Base-by-base conservation (phyloP, 495 filamentous ascomycete species). In the Diplogelasinospora grovesii region DNA sequence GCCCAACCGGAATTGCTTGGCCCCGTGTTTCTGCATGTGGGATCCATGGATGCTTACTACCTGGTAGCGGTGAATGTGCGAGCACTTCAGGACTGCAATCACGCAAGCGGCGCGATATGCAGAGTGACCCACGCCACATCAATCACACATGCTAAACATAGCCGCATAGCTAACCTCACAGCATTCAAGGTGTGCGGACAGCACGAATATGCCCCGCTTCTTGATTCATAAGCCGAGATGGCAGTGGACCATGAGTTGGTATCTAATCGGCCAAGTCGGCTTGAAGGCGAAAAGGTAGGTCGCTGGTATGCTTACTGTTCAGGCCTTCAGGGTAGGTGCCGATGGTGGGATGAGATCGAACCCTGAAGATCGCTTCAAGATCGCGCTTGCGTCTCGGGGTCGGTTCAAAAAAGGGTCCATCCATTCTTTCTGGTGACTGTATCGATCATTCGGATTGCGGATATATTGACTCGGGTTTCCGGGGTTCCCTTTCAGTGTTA, bases 41-140 rank as follows among this genome's bases (percentile, higher is more conserved):
- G n/a, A n/a, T n/a, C n/a, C n/a, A n/a, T n/a, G n/a, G n/a, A n/a
- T n/a, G n/a, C n/a, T n/a, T n/a, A n/a, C n/a, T n/a, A n/a, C n/a
- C n/a, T n/a, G n/a, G n/a, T n/a, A n/a, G n/a, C n/a, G n/a, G n/a
- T n/a, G n/a, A n/a, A n/a, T n/a, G n/a, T n/a, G n/a, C 29, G 14
- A 32, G 14, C 29, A 11, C 5, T 24, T 34, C 27, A 39, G 30
- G 44, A 18, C 25, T n/a, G 32, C 36, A 36, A 52, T 52, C 44
- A 52, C 49, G 49, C 49, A 52, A 52, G 28, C 19, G 36, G 40
- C 49, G 44, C 44, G 33, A 48, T 16, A 31, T 33, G 35, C 49
- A 44, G 31, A 22, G 28, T 43, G 26, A 29, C 39, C 38, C 39
- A 35, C 30, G 34, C 33, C 34, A 23, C 32, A 36, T 43, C n/a